Percentiles rank a stretch among this genome's conserved stretches.
phyloP scores from a whole-genome alignment of 352 stramenopile species.

The Halophytophthora batemanensis region DNA sequence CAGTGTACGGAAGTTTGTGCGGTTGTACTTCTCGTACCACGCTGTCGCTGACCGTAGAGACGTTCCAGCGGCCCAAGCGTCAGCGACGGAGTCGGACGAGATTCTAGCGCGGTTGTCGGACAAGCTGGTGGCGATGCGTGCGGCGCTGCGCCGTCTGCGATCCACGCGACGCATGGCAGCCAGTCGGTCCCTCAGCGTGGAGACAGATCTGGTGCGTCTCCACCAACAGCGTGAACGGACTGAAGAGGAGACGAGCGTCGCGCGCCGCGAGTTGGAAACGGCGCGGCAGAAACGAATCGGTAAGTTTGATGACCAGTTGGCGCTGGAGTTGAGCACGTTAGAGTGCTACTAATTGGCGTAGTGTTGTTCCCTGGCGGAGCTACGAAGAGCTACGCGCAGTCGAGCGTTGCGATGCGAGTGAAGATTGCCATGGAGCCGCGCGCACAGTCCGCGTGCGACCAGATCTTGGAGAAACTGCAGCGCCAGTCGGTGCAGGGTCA shows the following conservation, averaged over 20 bases:
- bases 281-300: constrained; percentile 29
- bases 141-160: constrained; percentile 14
- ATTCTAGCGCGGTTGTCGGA: constrained; percentile 4
- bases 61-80: neutral
- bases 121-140: constrained; percentile 20
- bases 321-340: constrained; percentile 1
- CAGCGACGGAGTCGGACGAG: neutral
- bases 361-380: constrained; percentile 5
- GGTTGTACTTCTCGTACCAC: constrained; percentile 29
- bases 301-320: constrained; percentile 12
- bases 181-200: constrained; percentile 31
- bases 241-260: constrained; percentile 11
- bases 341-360: neutral
- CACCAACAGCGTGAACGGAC: constrained; percentile 27
- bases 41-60: neutral
- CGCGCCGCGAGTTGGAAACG: constrained; percentile 22
- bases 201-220: constrained; percentile 21
- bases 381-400: constrained; percentile 15
- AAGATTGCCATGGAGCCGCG: constrained; percentile 9
- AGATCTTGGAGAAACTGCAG: constrained; percentile 17
- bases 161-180: constrained; percentile 27
- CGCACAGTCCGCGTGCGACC: constrained; percentile 5
- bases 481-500: neutral
- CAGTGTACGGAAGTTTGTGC: constrained; percentile 10
- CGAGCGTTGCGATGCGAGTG: constrained; percentile 4